phyloP scores from a whole-genome alignment of 2,329 filamentous ascomycete species.

The Cryphonectria nitschkei region DNA sequence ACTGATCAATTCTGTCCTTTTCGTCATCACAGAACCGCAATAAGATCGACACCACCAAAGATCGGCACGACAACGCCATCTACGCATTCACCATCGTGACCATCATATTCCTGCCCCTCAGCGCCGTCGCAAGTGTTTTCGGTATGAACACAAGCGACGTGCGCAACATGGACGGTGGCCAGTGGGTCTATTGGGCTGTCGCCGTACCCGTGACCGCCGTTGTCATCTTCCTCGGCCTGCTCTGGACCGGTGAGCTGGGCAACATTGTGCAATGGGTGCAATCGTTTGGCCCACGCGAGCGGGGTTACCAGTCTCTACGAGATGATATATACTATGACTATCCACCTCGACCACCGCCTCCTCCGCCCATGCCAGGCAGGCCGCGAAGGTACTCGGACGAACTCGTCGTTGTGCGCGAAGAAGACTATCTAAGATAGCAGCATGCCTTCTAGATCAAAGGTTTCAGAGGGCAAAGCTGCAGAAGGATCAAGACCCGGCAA shows the following conservation, averaged over 20 bases:
- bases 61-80: conserved; percentile 50
- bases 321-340: background rate
- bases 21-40: background rate
- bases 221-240: conserved; percentile 45
- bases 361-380: background rate
- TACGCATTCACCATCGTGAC: conserved; percentile 56
- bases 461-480: no score
- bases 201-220: conserved; percentile 50
- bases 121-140: conserved; percentile 52
- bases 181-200: conserved; percentile 55
- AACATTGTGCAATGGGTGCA: conserved; percentile 36
- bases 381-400: background rate
- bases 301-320: background rate
- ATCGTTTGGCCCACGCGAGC: conserved; percentile 4
- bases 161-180: conserved; percentile 30
- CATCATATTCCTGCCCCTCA: conserved; percentile 52
- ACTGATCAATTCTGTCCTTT: background rate
- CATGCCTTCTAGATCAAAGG: no score
- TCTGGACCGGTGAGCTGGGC: conserved; percentile 49
- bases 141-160: conserved; percentile 58
- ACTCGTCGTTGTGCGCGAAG: background rate
- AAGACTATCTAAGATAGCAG: background rate
- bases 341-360: background rate
- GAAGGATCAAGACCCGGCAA: no score
- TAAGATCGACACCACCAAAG: conserved; percentile 40